Evolutionary conservation across 1,139 yeast species (phyloP).

Genomic region (Candida sojae): DNA sequence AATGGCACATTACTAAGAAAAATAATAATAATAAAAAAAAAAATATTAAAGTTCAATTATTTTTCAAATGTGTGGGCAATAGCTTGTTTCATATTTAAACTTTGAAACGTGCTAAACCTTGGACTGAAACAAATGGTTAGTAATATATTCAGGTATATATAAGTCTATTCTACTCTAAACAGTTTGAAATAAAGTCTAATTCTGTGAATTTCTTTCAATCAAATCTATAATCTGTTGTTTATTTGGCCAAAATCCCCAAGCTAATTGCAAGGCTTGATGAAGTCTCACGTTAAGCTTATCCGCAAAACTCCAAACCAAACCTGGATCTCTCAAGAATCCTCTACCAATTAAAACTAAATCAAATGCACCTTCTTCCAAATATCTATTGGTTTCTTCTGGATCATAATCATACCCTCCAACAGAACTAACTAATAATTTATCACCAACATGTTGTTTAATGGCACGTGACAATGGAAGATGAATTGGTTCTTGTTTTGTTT

Average conservation of each 20-base stretch:
- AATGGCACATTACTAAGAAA: neutral
- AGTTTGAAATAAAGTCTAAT: neutral
- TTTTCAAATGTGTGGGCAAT: too few species aligned
- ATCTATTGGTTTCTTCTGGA: constrained; percentile 33
- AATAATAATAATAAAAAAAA: neutral
- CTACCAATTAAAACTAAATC: constrained; percentile 52
- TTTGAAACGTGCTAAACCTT: constrained; percentile 1
- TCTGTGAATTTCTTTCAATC: constrained; percentile 16
- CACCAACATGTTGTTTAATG: constrained; percentile 47
- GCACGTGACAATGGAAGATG: constrained; percentile 42
- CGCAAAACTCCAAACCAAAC: constrained; percentile 51
- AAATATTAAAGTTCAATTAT: neutral
- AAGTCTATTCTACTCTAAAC: neutral
- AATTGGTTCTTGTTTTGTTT: constrained; percentile 17
- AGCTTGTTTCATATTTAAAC: constrained; percentile 1
- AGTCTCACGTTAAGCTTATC: constrained; percentile 45
- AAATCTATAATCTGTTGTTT: constrained; percentile 17
- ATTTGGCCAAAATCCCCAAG: constrained; percentile 22
- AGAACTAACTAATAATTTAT: constrained; percentile 40
- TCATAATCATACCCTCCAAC: constrained; percentile 45
- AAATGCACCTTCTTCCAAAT: constrained; percentile 40
- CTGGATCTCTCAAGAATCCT: constrained; percentile 49
- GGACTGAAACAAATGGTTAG: neutral
- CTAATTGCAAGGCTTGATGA: constrained; percentile 39
- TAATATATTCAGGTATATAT: neutral